phyloP scores from a whole-genome alignment of 495 filamentous ascomycete species.

The Bryoglossum gracile region DNA sequence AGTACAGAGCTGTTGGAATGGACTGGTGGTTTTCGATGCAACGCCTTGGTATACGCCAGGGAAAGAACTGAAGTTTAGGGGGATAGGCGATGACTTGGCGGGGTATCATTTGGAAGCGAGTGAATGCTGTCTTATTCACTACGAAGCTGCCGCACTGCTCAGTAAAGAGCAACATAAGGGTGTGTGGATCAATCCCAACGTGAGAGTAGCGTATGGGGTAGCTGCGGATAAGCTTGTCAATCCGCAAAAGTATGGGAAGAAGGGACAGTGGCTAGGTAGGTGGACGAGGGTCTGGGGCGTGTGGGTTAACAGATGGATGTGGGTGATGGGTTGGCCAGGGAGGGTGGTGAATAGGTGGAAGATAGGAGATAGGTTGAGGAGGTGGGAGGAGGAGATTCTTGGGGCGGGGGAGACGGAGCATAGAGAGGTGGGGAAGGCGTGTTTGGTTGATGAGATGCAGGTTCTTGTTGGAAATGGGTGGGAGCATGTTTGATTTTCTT shows the following conservation, averaged over 20 bases:
- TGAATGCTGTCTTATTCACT: slow-evolving; percentile 78
- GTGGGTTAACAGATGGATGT: slow-evolving; percentile 53
- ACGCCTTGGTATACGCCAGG: slow-evolving; percentile 47
- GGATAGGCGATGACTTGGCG: slow-evolving; percentile 62
- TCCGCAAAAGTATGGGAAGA: too few species aligned
- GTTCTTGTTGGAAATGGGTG: slow-evolving; percentile 68
- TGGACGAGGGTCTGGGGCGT: slow-evolving; percentile 32
- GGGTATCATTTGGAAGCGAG: slow-evolving; percentile 62
- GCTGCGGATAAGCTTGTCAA: slow-evolving; percentile 50
- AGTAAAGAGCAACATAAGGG: too few species aligned
- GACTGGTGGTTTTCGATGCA: slow-evolving; percentile 46
- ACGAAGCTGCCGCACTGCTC: slow-evolving; percentile 36
- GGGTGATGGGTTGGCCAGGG: slow-evolving; percentile 37
- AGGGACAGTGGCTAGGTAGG: slow-evolving; percentile 32
- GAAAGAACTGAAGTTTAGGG: slow-evolving; percentile 48
- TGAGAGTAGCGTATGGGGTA: slow-evolving; percentile 62
- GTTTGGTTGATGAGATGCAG: slow-evolving; percentile 81
- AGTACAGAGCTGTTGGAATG: slow-evolving; percentile 69
- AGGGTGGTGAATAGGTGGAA: slow-evolving; percentile 30
- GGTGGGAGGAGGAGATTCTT: slow-evolving; percentile 24
- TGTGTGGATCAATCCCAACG: slow-evolving; percentile 69
- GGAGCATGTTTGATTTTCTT: slow-evolving; percentile 55
- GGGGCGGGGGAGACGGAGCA: slow-evolving; percentile 26
- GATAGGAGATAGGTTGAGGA: slow-evolving; percentile 33
- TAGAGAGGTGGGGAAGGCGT: slow-evolving; percentile 49